Evolutionary conservation across 2,329 filamentous ascomycete species (phyloP).

Genomic region (Fusarium marasasianum): DNA sequence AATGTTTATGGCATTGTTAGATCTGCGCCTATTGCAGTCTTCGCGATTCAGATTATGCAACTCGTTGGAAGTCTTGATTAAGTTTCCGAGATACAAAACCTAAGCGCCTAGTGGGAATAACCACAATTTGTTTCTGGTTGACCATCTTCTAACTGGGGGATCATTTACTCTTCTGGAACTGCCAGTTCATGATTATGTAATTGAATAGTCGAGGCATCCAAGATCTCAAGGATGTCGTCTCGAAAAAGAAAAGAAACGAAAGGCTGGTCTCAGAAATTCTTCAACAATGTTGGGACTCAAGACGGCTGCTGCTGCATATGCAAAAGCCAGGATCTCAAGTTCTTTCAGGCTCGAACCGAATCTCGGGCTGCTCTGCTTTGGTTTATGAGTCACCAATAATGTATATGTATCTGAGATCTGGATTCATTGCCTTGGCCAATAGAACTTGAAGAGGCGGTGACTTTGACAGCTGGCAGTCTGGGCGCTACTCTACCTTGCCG

Average conservation of each 20-base stretch:
- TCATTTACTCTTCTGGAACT: neutral
- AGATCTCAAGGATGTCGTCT: neutral
- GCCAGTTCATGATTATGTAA: neutral
- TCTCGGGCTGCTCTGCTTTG: constrained; percentile 5
- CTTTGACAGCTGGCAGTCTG: constrained; percentile 37
- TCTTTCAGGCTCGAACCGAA: constrained; percentile 7
- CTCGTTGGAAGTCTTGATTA: neutral
- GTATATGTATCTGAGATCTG: constrained; percentile 5
- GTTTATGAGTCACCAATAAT: constrained; percentile 25
- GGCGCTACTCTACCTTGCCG: constrained; percentile 12
- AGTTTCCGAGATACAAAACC: neutral
- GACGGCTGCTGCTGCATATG: constrained; percentile 6
- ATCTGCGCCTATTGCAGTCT: too few species aligned
- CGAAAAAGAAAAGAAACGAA: neutral
- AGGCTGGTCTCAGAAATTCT: constrained; percentile 11
- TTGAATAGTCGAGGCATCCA: neutral
- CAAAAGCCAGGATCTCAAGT: neutral
- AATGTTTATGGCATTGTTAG: neutral
- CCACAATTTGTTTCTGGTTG: neutral
- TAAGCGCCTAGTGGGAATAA: neutral
- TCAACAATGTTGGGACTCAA: neutral
- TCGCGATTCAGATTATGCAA: neutral
- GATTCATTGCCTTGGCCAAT: constrained; percentile 20
- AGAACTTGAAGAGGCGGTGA: constrained; percentile 11
- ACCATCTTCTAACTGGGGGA: neutral